These are phyloP conservation scores for Solanum bulbocastanum DNA, from an alignment of 257 asterid species.

Conservation along the genomic window DNA sequence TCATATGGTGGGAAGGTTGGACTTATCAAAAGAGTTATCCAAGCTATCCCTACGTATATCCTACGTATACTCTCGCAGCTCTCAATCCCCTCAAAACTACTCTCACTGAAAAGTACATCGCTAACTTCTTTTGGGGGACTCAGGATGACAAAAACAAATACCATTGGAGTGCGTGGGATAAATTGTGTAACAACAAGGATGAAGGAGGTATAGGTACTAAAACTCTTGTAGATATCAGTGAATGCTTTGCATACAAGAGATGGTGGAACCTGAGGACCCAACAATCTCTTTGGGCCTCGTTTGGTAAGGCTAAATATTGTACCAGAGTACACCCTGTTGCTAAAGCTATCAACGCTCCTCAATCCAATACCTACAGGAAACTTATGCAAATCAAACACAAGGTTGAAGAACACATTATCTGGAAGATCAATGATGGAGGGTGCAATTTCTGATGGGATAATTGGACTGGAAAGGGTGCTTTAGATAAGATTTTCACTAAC, in stretches of 20 bases:
- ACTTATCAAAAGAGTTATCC: neutral
- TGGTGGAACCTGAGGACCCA: neutral
- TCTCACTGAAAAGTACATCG: neutral
- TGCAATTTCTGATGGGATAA: neutral
- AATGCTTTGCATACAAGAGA: neutral
- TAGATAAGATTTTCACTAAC: neutral
- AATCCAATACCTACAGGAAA: neutral
- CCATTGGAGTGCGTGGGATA: neutral
- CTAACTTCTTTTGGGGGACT: neutral
- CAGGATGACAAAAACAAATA: neutral
- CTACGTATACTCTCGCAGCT: neutral
- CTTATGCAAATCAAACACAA: neutral
- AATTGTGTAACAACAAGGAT: neutral
- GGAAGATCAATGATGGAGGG: neutral
- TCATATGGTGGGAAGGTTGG: neutral
- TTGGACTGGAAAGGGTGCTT: neutral
- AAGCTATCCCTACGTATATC: no score
- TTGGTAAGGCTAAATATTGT: neutral
- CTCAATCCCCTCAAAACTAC: neutral
- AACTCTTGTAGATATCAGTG: neutral
- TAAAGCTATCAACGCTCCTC: neutral
- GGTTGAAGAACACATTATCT: neutral
- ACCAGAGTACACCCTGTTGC: neutral
- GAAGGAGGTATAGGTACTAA: neutral
- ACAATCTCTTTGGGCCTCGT: neutral